Conservation (phyloP, 2,329 filamentous ascomycete species). For the Dactylonectria macrodidyma region DNA sequence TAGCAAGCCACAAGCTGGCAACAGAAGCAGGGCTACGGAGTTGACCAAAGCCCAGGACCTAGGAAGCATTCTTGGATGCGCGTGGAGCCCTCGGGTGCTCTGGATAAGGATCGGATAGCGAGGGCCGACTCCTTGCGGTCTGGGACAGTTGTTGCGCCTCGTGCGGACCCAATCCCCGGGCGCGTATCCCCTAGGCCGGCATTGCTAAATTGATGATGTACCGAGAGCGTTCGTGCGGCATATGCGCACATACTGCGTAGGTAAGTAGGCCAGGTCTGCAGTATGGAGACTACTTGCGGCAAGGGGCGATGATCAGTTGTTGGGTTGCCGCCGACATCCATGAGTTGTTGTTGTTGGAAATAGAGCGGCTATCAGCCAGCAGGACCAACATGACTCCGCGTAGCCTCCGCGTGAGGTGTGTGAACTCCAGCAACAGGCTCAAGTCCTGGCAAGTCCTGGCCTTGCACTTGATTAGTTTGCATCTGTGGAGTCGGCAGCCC, state of each 20-base stretch:
- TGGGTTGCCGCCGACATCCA: conserved; percentile 16
- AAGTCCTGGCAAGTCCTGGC: conserved; percentile 25
- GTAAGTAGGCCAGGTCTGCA: not conserved
- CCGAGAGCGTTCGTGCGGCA: conserved; percentile 35
- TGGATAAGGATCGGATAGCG: conserved; percentile 27
- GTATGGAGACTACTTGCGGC: conserved; percentile 5
- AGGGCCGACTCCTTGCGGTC: conserved; percentile 21
- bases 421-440: conserved; percentile 4
- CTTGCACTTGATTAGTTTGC: conserved; percentile 33
- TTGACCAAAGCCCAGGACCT: conserved; percentile 33
- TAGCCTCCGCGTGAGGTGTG: no score
- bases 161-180: conserved; percentile 14
- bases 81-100: conserved; percentile 33
- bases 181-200: conserved; percentile 33
- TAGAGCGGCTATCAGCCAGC: not conserved
- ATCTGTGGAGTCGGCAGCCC: conserved; percentile 49
- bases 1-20: conserved; percentile 36
- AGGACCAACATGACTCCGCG: not conserved
- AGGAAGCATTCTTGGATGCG: conserved; percentile 27
- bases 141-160: conserved; percentile 19
- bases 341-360: conserved; percentile 18
- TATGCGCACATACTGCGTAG: not conserved
- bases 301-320: conserved; percentile 6
- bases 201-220: conserved; percentile 38
- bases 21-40: conserved; percentile 35